Evolutionary conservation across 129 eudicot genomes (phyloP), one percentile per base, ranked within the genome.

Genomic region (Solidago caesia): DNA sequence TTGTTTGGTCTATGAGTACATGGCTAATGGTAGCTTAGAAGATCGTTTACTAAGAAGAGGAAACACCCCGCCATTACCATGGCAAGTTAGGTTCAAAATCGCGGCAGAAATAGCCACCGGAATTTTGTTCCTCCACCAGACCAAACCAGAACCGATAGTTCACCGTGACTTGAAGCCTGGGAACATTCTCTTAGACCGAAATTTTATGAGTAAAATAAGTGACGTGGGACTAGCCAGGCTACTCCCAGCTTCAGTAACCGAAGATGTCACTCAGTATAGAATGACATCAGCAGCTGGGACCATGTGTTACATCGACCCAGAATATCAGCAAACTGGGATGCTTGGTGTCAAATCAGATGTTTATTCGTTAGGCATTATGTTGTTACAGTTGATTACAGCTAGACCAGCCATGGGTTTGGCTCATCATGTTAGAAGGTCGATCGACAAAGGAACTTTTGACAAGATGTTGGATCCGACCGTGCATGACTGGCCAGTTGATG

Each of bases 231-330:
- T 88, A 62, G 88, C 95, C 12, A 79, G 92, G 68, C 78, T 87
- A 16, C 82, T 87, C 62, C 91, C 91, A 7, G 78, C 78, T 2
- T 46, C 87, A 6, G 6, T 87, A 21, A 72, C 79, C 39, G 88
- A 87, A 21, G 79, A 79, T 62, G 85, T 87, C 44, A 84, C 84
- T 12, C 86, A 87, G 56, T 87, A 87, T 47, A 64, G 76, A 2
- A 74, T 87, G 88, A 87, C 91, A 72, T 84, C 91, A 52, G 79
- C 91, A 25, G 91, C 91, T 26, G 91, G 91, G 60, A 87, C 91
- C 5, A 81, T 87, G 76, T 87, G 91, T 59, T 87, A 87, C 64
- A 87, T 87, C 13, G 91, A 87, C 67, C 91, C 91, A 5, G 91
- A 84, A 57, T 86, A 86, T 61, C 90, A 86, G 51, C 87, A 86